Base-by-base conservation (phyloP, 2,329 filamentous ascomycete species). In the Fusarium armeniacum region DNA sequence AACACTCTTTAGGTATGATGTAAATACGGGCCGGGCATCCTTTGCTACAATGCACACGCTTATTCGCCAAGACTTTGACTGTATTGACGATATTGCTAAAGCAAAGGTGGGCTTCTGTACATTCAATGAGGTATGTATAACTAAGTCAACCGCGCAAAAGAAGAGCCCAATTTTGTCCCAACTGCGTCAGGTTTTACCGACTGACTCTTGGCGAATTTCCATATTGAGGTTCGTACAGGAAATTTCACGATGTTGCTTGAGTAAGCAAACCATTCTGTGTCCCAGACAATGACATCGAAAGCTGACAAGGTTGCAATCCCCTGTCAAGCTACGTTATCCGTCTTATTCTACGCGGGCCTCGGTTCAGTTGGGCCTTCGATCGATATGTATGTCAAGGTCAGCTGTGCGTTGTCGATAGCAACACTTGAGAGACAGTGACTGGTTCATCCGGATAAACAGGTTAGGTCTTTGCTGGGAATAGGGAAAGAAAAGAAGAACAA, bases 231-330 rank as follows among this genome's bases (percentile, higher is more conserved):
- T 46, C 46, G 24, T 60, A 46, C 54, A 70, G 62, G 26, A 47
- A 20, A 33, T 47, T 41, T 24, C 33, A 51, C 18, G 26, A 45
- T 33, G 28, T 47, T 70, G 52, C 51, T 62, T 67, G 57, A 40
- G 49, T 59, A 58, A 70, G 58, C 49, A 64, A 50, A 40, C 32
- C 24, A 36, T 16, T 51, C 35, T 4, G 24, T 22, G 32, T 41
- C 24, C 26, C 18, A 40, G 32, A 30, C 13, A 51, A 52, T 40
- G 35, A 52, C 33, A 41, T 41, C 28, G 24, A 30, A 63, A 50
- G 62, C 46, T 62, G 62, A 70, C 67, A 70, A 62, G 67, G 67
- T 53, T 68, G 53, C 41, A 54, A 51, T 28, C 46, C 66, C 62
- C 44, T 63, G 67, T 56, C 47, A 56, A 53, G 38, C 46, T 24